Conservation (phyloP, 768 basidiomycete species). For the Lactifluus pinguis region DNA sequence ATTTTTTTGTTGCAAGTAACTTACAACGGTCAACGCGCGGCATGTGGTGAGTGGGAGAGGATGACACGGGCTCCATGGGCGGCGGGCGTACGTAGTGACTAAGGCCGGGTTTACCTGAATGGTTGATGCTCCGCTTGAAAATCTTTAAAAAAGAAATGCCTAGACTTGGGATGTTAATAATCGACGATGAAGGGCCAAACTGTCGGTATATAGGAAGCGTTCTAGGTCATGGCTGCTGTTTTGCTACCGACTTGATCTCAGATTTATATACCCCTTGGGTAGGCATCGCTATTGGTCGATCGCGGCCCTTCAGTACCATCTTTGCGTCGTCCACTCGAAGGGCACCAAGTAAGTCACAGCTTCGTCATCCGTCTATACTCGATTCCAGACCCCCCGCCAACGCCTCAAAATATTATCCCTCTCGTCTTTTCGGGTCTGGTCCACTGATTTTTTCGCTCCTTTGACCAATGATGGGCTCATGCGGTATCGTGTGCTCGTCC, state of each 20-base stretch:
- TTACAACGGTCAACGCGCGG: no score
- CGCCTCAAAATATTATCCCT: neutral
- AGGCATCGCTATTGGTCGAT: neutral
- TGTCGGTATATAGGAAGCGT: neutral
- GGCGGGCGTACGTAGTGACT: no score
- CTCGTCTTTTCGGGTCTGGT: neutral
- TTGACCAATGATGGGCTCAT: neutral
- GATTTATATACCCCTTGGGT: neutral
- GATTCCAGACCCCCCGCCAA: slow-evolving; percentile 5
- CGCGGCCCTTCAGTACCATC: neutral
- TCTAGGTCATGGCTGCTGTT: slow-evolving; percentile 3
- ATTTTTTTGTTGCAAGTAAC: no score
- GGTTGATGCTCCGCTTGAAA: slow-evolving; percentile 7
- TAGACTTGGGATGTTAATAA: neutral
- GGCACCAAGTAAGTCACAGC: neutral
- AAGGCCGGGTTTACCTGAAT: neutral
- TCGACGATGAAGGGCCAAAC: neutral
- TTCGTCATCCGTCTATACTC: neutral
- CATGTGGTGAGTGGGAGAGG: no score
- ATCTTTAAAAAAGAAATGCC: neutral
- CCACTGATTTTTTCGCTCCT: neutral
- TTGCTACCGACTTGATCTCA: slow-evolving; percentile 3
- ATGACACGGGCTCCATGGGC: no score
- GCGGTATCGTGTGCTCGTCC: neutral
- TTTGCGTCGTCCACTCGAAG: neutral